Base-by-base conservation (phyloP, 106 monocot genomes). In the Phalaenopsis aphrodite region DNA sequence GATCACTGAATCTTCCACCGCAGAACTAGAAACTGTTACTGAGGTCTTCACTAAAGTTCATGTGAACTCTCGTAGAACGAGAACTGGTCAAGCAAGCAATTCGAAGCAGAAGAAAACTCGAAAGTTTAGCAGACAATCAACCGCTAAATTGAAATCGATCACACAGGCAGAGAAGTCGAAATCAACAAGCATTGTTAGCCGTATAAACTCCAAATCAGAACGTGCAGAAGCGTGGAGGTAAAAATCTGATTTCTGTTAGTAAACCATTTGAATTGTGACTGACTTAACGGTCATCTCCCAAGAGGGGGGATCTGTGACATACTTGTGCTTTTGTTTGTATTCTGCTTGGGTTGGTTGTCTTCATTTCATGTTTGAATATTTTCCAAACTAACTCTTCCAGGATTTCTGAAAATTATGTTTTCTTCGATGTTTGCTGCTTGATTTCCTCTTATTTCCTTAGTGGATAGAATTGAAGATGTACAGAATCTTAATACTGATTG, bases 171-270 rank as follows among this genome's bases (percentile, higher is more conserved):
- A 93, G 55, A 96, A 90, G 82, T 76, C 79, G 9, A 90, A 72
- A 80, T 91, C 85, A 65, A 38, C 61, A 42, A 89, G 91, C 82
- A 92, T 91, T 55, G 81, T 93, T 37, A 90, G 88, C 80, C 90
- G 85, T 74, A 91, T 93, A 83, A 89, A 93, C 68, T 90, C 93
- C 8, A 92, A 82, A 84, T 67, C 77, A 14, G 96, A 91, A 55
- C 84, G 90, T 49, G 79, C 85, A 36, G 96, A 96, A 86, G 93
- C 90, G 30, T 93, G 96, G 96, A 84, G 96, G 82, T 93, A 86
- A 93, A 88, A 76, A 19, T 45, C 65, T 24, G 21, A 69, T 69
- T 12, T 69, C 69, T 0, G 5, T 69, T 69, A 69, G 38, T 69
- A 21, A 69, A 21, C 38, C 69, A 69, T 42, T 46, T n/a, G 15